These are phyloP conservation scores for Plectranthus barbatus DNA, from an alignment of 257 asterid genomes.

Conservation along the genomic window DNA sequence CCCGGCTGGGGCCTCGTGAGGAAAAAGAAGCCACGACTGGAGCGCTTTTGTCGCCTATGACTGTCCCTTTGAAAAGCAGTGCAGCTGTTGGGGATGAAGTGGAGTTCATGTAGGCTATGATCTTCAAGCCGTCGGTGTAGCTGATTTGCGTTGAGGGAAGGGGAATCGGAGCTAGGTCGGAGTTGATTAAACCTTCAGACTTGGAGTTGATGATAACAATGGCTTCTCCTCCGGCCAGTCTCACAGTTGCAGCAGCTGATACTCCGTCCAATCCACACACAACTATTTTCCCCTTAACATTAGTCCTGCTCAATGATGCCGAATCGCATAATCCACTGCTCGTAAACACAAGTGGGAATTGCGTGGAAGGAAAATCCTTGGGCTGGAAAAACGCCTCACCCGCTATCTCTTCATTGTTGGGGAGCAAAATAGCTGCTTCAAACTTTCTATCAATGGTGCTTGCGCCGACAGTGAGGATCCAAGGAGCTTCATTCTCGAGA, in stretches of 20 bases:
- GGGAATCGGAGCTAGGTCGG: neutral
- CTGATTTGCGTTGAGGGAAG: neutral
- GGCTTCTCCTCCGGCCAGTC: conserved; percentile 25
- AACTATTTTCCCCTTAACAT: conserved; percentile 28
- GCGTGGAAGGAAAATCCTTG: neutral
- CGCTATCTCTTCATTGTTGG: conserved; percentile 4
- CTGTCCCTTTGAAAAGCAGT: conserved; percentile 15
- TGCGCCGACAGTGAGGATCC: conserved; percentile 43
- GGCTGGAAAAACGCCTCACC: conserved; percentile 28
- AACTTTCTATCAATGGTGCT: conserved; percentile 29
- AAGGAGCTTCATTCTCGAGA: conserved; percentile 22
- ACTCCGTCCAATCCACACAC: conserved; percentile 6
- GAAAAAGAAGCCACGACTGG: conserved; percentile 10
- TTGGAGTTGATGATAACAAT: conserved; percentile 23
- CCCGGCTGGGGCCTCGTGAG: conserved; percentile 1
- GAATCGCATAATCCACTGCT: neutral
- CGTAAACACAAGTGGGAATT: conserved; percentile 16
- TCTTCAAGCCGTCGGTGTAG: conserved; percentile 8
- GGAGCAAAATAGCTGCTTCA: conserved; percentile 14
- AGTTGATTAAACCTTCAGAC: neutral
- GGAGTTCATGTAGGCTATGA: conserved; percentile 23
- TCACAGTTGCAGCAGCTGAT: neutral
- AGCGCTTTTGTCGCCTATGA: conserved; percentile 12
- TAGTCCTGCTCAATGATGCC: neutral
- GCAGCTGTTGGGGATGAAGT: conserved; percentile 17